Evolutionary conservation across 176 grass and related monocot genomes (phyloP).

Genomic region (Paspalum notatum): DNA sequence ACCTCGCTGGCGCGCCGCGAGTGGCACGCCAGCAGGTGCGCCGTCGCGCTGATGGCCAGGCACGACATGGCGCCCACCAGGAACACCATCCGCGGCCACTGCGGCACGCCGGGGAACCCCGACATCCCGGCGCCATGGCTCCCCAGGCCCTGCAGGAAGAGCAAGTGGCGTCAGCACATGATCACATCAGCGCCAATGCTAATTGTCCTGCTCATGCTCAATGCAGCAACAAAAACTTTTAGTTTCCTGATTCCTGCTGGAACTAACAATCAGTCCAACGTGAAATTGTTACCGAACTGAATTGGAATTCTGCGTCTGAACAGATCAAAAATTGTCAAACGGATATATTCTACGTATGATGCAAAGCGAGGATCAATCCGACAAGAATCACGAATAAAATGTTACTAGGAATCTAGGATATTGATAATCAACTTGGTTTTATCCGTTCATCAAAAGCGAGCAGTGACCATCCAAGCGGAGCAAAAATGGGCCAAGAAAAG

Average conservation of each 20-base stretch:
- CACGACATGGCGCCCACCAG: constrained; percentile 81
- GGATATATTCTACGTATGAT: neutral
- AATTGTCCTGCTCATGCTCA: neutral
- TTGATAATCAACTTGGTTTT: constrained; percentile 12
- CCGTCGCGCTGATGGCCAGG: constrained; percentile 69
- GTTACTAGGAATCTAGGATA: neutral
- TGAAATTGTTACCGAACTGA: neutral
- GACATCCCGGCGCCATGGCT: neutral
- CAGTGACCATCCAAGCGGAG: constrained; percentile 2
- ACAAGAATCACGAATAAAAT: neutral
- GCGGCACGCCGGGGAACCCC: constrained; percentile 39
- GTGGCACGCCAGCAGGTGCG: constrained; percentile 95
- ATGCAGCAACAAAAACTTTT: neutral
- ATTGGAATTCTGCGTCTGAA: neutral
- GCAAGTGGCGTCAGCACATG: neutral
- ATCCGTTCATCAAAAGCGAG: constrained; percentile 7
- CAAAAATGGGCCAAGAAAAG: neutral
- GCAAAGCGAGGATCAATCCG: neutral
- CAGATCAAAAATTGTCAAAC: neutral
- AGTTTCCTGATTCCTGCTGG: too few species aligned
- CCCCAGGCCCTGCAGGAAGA: constrained; percentile 30
- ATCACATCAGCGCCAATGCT: neutral
- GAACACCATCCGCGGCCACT: constrained; percentile 87
- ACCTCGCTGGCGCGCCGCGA: constrained; percentile 64
- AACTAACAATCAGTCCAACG: neutral